Conservation (phyloP, 2,329 filamentous ascomycete species). For the Reticulascus tulasneorum region DNA sequence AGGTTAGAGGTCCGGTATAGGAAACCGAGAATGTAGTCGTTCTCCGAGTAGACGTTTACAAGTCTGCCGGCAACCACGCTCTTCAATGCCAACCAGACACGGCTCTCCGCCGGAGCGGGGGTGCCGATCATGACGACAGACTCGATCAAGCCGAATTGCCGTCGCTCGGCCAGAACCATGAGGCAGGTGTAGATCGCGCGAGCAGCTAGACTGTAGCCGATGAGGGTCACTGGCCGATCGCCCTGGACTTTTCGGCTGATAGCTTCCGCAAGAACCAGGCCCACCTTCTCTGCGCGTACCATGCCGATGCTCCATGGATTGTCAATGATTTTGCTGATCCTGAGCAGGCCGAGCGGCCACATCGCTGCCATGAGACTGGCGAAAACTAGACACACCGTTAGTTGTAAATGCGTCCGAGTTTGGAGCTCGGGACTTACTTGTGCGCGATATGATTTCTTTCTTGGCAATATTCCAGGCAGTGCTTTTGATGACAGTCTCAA, state of each 20-base stretch:
- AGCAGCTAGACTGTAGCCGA: conserved; percentile 80
- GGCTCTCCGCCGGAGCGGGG: conserved; percentile 67
- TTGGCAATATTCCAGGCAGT: conserved; percentile 73
- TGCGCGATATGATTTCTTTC: conserved; percentile 41
- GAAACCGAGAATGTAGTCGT: conserved; percentile 85
- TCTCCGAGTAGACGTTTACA: conserved; percentile 86
- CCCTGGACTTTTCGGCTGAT: conserved; percentile 79
- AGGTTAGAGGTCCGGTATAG: conserved; percentile 79
- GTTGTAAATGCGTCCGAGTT: background rate
- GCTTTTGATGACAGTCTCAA: conserved; percentile 73
- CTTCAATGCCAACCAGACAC: conserved; percentile 73
- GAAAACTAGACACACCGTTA: conserved; percentile 37
- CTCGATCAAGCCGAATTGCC: conserved; percentile 82
- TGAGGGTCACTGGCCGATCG: conserved; percentile 72
- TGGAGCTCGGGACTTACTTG: conserved; percentile 34
- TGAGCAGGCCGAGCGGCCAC: conserved; percentile 62
- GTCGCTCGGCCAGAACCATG: conserved; percentile 71
- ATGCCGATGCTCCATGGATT: conserved; percentile 78
- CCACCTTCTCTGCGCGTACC: conserved; percentile 70
- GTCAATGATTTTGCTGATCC: conserved; percentile 70
- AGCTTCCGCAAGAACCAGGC: conserved; percentile 70
- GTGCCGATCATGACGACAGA: conserved; percentile 81
- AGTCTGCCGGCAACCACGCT: conserved; percentile 77
- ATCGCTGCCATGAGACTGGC: conserved; percentile 52
- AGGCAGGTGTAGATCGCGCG: conserved; percentile 82